A percentile compares a stretch with the other conserved stretches of the same genome.
These are phyloP conservation scores for Sclerotinia minor DNA, from an alignment of 2,329 filamentous ascomycete genomes.

Conservation along the genomic window DNA sequence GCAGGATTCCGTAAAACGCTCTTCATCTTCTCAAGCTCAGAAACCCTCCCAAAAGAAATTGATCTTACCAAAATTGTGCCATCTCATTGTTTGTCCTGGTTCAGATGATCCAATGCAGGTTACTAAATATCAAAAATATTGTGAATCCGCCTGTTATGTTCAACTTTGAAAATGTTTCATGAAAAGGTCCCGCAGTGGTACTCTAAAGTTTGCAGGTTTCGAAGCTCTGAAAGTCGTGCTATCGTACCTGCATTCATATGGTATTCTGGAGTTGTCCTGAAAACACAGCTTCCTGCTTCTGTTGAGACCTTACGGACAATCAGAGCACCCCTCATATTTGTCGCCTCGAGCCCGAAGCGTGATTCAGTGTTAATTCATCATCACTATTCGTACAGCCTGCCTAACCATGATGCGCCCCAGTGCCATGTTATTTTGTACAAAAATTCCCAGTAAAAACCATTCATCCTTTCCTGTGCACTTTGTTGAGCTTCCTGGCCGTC, in stretches of 20 bases:
- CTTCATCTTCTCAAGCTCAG: no score
- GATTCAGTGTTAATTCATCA: not conserved
- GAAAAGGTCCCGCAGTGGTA: not conserved
- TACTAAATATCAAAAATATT: no score
- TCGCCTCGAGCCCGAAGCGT: not conserved
- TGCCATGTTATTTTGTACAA: conserved; percentile 17
- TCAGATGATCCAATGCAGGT: no score
- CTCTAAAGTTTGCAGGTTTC: not conserved
- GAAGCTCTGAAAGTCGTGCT: not conserved
- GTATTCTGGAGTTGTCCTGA: not conserved
- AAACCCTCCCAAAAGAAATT: not conserved
- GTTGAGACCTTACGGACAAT: not conserved
- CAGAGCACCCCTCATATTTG: no score
- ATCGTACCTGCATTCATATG: not conserved
- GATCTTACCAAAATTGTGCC: no score
- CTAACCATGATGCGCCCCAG: conserved; percentile 16
- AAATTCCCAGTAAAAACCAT: conserved; percentile 11
- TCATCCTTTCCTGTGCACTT: conserved; percentile 51
- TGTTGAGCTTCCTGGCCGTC: conserved; percentile 63
- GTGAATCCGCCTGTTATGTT: no score
- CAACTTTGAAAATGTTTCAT: no score
- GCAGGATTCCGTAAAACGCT: no score
- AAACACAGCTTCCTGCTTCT: not conserved
- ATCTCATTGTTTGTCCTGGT: no score
- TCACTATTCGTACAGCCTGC: not conserved